A percentile compares a stretch with the other conserved stretches of the same genome.
These are phyloP conservation scores for Limnanthes douglasii DNA, from an alignment of 345 rosid species.

Conservation along the genomic window DNA sequence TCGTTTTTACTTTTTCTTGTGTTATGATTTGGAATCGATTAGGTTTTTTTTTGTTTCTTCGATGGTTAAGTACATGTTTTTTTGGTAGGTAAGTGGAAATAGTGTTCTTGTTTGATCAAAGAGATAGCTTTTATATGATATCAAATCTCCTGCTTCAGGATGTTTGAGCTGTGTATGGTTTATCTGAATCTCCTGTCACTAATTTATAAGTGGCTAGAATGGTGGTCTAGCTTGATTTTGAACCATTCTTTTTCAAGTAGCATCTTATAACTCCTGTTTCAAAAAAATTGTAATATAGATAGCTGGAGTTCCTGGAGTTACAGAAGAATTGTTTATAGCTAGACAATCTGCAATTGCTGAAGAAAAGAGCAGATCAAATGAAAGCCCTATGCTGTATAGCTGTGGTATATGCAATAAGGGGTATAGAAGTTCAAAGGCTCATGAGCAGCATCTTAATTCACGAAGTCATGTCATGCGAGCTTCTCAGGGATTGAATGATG, in stretches of 20 bases:
- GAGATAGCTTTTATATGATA: too few relatives aligned
- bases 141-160: too few relatives aligned
- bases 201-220: too few relatives aligned
- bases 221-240: too few relatives aligned
- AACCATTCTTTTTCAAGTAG: too few relatives aligned
- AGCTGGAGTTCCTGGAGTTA: conserved; percentile 97
- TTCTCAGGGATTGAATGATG: conserved; percentile 35
- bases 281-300: too few relatives aligned
- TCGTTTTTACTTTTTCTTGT: not conserved
- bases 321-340: conserved; percentile 66
- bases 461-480: conserved; percentile 41
- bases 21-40: not conserved
- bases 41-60: not conserved
- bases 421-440: conserved; percentile 75
- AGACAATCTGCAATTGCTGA: conserved; percentile 56
- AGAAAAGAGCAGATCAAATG: conserved; percentile 37
- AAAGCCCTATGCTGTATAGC: conserved; percentile 58
- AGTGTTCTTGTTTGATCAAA: too few relatives aligned
- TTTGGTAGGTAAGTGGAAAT: not conserved
- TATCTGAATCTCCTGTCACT: too few relatives aligned
- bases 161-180: too few relatives aligned
- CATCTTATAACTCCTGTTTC: too few relatives aligned
- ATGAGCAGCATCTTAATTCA: conserved; percentile 71
- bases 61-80: not conserved
- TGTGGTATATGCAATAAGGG: conserved; percentile 65